phyloP scores from a whole-genome alignment of 495 filamentous ascomycete genomes.

The Xylaria curta region DNA sequence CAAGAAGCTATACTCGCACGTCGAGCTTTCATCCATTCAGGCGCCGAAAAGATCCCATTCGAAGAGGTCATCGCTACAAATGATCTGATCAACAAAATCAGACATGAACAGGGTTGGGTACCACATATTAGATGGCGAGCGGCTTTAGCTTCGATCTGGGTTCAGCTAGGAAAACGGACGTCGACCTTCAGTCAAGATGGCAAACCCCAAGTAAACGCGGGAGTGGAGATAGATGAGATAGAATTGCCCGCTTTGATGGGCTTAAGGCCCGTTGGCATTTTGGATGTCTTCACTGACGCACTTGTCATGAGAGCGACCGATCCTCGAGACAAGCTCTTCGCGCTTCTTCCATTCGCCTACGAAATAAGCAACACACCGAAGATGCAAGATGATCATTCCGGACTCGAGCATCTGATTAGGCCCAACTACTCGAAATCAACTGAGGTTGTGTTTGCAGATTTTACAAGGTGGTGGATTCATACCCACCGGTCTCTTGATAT shows the following conservation, averaged over 20 bases:
- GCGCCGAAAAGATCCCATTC: background rate
- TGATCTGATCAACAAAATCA: background rate
- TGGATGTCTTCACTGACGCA: background rate
- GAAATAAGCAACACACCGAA: background rate
- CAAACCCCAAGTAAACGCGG: background rate
- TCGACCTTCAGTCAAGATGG: background rate
- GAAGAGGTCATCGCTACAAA: background rate
- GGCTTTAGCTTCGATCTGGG: background rate
- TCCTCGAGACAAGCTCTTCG: background rate
- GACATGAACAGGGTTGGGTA: background rate
- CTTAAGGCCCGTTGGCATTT: background rate
- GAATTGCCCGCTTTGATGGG: background rate
- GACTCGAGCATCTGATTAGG: background rate
- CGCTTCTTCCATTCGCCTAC: background rate
- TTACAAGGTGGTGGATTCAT: conserved; percentile 7
- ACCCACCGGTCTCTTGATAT: background rate
- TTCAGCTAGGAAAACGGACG: background rate
- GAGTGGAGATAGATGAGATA: background rate
- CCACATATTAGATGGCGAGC: background rate
- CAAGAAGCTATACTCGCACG: background rate
- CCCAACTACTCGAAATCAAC: background rate
- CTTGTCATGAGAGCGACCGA: background rate
- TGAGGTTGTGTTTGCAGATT: background rate
- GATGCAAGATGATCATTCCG: background rate
- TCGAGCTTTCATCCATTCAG: background rate